Percentiles rank a stretch among this genome's conserved stretches.
Conservation (phyloP, 768 basidiomycete species). For the Nidularia sp. region DNA sequence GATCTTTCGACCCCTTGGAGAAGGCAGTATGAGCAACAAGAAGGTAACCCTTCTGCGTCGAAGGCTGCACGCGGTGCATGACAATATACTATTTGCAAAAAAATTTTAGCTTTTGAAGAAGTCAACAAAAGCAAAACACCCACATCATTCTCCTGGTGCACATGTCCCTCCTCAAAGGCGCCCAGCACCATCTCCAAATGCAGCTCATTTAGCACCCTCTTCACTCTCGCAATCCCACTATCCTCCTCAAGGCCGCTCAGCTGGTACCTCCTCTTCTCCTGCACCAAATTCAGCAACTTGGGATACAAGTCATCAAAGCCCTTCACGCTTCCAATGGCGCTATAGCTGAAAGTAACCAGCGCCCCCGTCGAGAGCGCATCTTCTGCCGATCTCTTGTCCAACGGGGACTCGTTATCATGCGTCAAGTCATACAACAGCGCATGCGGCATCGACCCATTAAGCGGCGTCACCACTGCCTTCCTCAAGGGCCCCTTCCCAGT, state of each 20-base stretch:
- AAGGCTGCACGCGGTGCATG: slow-evolving; percentile 87
- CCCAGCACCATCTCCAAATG: slow-evolving; percentile 91
- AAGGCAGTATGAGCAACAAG: slow-evolving; percentile 93
- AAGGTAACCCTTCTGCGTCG: slow-evolving; percentile 87
- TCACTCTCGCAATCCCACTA: slow-evolving; percentile 55
- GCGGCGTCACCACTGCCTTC: slow-evolving; percentile 68
- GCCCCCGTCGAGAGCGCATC: slow-evolving; percentile 94
- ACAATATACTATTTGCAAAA: slow-evolving; percentile 74
- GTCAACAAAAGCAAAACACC: slow-evolving; percentile 22
- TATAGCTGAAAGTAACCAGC: slow-evolving; percentile 85
- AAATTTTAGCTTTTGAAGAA: not conserved
- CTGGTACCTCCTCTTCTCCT: slow-evolving; percentile 79
- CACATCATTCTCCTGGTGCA: slow-evolving; percentile 95
- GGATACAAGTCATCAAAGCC: slow-evolving; percentile 98
- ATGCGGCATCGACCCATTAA: slow-evolving; percentile 86
- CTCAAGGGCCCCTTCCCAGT: slow-evolving; percentile 79
- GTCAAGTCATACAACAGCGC: slow-evolving; percentile 94
- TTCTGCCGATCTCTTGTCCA: slow-evolving; percentile 89
- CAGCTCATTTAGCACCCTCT: slow-evolving; percentile 78
- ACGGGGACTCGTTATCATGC: slow-evolving; percentile 93
- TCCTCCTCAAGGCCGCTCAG: slow-evolving; percentile 50
- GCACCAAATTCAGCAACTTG: slow-evolving; percentile 86
- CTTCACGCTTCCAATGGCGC: slow-evolving; percentile 89
- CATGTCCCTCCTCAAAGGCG: slow-evolving; percentile 88
- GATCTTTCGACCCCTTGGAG: slow-evolving; percentile 73